phyloP scores from a whole-genome alignment of 331 rosid species.

The Acacia pycnantha region DNA sequence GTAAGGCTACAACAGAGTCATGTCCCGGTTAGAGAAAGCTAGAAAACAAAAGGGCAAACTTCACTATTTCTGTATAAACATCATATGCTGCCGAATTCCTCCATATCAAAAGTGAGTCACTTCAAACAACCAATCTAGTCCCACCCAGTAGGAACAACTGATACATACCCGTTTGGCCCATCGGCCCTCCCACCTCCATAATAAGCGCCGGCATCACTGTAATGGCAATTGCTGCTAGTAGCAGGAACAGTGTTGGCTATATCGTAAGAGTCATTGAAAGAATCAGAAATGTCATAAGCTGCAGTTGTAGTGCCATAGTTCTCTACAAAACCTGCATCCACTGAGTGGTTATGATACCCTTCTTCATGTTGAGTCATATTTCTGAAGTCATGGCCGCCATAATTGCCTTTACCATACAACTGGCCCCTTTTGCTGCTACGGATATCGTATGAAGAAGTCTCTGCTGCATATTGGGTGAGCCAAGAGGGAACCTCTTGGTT shows the following conservation, averaged over 20 bases:
- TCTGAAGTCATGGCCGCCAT: conserved; percentile 62
- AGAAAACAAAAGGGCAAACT: neutral
- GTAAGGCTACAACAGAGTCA: neutral
- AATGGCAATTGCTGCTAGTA: neutral
- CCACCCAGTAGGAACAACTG: conserved; percentile 63
- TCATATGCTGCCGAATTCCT: neutral
- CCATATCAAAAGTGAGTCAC: neutral
- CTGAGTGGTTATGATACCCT: conserved; percentile 31
- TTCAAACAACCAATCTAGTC: conserved; percentile 33
- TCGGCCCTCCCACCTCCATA: conserved; percentile 19
- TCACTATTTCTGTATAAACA: neutral
- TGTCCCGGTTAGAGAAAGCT: neutral
- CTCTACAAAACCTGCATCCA: conserved; percentile 12
- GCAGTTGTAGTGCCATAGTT: conserved; percentile 10
- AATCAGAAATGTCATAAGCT: conserved; percentile 6
- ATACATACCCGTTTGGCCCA: conserved; percentile 33
- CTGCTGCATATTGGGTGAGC: conserved; percentile 47
- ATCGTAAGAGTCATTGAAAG: conserved; percentile 5
- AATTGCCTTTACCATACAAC: conserved; percentile 34
- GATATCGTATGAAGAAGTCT: conserved; percentile 20
- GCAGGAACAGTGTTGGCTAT: neutral
- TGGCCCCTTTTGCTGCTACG: conserved; percentile 17
- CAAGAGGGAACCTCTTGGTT: conserved; percentile 49
- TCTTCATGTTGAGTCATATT: conserved; percentile 15
- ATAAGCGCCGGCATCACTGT: conserved; percentile 17